Conservation (phyloP, 2,329 filamentous ascomycete species). For the Incumbomyces delicatus region DNA sequence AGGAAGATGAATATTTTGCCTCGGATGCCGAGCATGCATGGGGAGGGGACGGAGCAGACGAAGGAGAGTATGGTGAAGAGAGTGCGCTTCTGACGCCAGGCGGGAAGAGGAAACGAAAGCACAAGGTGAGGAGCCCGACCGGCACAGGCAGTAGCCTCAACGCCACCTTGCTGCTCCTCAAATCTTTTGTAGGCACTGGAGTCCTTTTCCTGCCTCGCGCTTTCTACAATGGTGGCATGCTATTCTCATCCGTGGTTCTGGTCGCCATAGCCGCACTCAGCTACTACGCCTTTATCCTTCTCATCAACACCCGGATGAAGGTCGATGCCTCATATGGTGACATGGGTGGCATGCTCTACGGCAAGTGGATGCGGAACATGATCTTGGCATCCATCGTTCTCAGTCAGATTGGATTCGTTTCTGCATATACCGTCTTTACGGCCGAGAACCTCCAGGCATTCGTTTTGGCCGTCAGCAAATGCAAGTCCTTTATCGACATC, state of each 20-base stretch:
- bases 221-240: slow-evolving; percentile 92
- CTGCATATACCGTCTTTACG: slow-evolving; percentile 94
- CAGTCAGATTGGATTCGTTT: slow-evolving; percentile 89
- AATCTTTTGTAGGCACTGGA: slow-evolving; percentile 95
- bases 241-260: slow-evolving; percentile 90
- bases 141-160: slow-evolving; percentile 71
- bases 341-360: slow-evolving; percentile 85
- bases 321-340: slow-evolving; percentile 95
- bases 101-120: slow-evolving; percentile 61
- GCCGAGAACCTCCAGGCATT: slow-evolving; percentile 93
- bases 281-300: slow-evolving; percentile 94
- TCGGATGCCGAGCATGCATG: slow-evolving; percentile 51
- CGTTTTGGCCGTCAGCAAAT: slow-evolving; percentile 80
- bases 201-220: slow-evolving; percentile 88
- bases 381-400: slow-evolving; percentile 90
- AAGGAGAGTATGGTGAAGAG: slow-evolving; percentile 75
- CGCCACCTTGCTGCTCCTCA: slow-evolving; percentile 76
- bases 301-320: slow-evolving; percentile 75
- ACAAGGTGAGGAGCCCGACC: slow-evolving; percentile 62
- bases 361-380: slow-evolving; percentile 75
- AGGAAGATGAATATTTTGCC: slow-evolving; percentile 83
- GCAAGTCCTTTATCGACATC: slow-evolving; percentile 74
- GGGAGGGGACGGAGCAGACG: slow-evolving; percentile 47
- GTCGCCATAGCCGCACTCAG: slow-evolving; percentile 74
- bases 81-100: slow-evolving; percentile 65